A percentile compares a stretch with the other conserved stretches of the same genome.
phyloP scores from a whole-genome alignment of 139 green algal species.

The Micromonas commoda region DNA sequence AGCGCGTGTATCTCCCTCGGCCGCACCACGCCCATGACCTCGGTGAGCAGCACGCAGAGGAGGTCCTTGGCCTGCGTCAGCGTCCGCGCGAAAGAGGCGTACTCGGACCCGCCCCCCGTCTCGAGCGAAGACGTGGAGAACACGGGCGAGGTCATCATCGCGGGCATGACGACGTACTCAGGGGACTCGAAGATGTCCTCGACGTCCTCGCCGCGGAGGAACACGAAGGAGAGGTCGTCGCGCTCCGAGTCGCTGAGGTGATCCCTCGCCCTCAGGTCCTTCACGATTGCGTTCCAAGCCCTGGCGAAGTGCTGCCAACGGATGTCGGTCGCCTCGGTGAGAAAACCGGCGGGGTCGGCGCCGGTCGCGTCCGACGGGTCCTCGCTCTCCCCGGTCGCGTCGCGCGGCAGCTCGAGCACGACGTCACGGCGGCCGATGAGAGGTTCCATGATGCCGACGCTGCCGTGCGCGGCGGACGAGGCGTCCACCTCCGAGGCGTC shows the following conservation, averaged over 20 bases:
- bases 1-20: not conserved
- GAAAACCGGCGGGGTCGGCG: not conserved
- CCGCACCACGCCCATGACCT: not conserved
- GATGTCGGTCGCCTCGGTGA: constrained; percentile 17
- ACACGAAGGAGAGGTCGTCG: constrained; percentile 47
- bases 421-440: too few species aligned
- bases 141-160: constrained; percentile 26
- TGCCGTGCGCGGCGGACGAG: too few species aligned
- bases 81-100: not conserved
- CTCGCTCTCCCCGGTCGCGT: too few species aligned
- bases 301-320: constrained; percentile 46
- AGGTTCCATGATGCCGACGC: too few species aligned
- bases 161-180: constrained; percentile 32
- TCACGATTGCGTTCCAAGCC: constrained; percentile 47
- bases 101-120: not conserved
- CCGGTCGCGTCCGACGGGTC: too few species aligned
- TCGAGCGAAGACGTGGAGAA: not conserved
- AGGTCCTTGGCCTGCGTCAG: constrained; percentile 9
- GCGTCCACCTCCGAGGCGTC: too few species aligned
- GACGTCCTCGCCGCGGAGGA: constrained; percentile 46
- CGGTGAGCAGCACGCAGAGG: not conserved
- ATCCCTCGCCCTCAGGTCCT: constrained; percentile 42
- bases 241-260: constrained; percentile 39
- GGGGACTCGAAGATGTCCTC: constrained; percentile 42
- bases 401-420: too few species aligned